These are phyloP conservation scores for Mycena galopus DNA, from an alignment of 768 basidiomycete species.

Conservation along the genomic window DNA sequence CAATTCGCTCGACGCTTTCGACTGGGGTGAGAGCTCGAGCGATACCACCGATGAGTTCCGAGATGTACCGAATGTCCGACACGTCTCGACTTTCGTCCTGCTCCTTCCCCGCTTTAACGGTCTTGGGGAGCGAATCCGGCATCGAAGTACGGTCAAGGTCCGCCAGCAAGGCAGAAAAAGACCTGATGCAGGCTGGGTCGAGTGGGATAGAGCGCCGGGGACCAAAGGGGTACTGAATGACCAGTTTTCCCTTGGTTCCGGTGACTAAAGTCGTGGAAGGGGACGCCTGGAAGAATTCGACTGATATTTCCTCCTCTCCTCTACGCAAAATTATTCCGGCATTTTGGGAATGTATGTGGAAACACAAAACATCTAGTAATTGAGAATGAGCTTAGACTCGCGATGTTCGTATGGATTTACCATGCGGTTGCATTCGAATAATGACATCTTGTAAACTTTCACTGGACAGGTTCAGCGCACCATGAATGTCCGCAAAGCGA, in stretches of 20 bases:
- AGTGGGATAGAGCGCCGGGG: conserved; percentile 46
- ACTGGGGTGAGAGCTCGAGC: conserved; percentile 48
- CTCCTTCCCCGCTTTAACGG: conserved; percentile 51
- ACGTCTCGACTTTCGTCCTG: conserved; percentile 56
- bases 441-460: conserved; percentile 35
- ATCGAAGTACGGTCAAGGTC: conserved; percentile 51
- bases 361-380: conserved; percentile 51
- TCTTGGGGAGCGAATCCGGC: conserved; percentile 50
- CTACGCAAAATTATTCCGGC: conserved; percentile 58
- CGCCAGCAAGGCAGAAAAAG: conserved; percentile 55
- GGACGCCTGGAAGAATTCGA: conserved; percentile 64
- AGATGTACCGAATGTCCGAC: conserved; percentile 61
- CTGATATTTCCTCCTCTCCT: conserved; percentile 43
- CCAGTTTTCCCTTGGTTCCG: conserved; percentile 55
- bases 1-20: conserved; percentile 40
- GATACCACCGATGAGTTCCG: conserved; percentile 61
- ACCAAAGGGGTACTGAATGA: conserved; percentile 60
- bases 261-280: conserved; percentile 52
- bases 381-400: background rate
- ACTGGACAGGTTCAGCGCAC: background rate
- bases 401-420: background rate
- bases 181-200: conserved; percentile 45
- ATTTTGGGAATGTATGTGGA: conserved; percentile 61
- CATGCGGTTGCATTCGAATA: background rate
- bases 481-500: background rate